Evolutionary conservation across 2,329 filamentous ascomycete species (phyloP).

Genomic region (Cordyceps cateniannulata): DNA sequence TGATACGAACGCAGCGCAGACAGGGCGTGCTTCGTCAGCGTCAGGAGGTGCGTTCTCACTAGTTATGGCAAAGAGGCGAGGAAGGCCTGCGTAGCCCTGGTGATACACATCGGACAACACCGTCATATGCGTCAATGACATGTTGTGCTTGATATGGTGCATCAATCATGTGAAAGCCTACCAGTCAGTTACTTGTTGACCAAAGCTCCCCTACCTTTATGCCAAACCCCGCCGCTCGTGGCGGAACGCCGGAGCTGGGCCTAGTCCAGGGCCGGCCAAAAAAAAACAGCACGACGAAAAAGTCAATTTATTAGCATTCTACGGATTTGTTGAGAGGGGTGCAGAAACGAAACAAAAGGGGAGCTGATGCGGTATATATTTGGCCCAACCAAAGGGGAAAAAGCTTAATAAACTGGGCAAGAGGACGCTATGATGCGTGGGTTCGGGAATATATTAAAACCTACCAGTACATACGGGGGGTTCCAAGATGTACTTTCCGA

Average conservation of each 20-base stretch:
- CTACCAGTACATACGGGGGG: too few relatives aligned
- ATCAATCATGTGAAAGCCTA: too few relatives aligned
- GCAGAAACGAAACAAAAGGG: conserved; percentile 1
- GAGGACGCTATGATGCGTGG: neutral
- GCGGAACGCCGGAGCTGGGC: neutral
- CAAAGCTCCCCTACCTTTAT: too few relatives aligned
- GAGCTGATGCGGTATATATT: neutral
- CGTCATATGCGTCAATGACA: too few relatives aligned
- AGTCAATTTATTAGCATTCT: neutral
- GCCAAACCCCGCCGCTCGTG: neutral
- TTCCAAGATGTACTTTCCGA: neutral
- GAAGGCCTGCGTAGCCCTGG: too few relatives aligned
- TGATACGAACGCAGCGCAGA: neutral
- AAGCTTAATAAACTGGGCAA: neutral
- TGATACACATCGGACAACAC: too few relatives aligned
- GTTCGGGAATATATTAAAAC: neutral
- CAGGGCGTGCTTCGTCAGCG: too few relatives aligned
- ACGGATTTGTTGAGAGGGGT: neutral
- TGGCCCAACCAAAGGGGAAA: neutral
- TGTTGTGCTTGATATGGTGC: too few relatives aligned
- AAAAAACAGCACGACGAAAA: neutral
- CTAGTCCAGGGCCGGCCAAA: neutral
- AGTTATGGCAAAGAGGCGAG: too few relatives aligned
- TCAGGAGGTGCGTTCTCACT: neutral
- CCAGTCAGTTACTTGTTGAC: too few relatives aligned